Evolutionary conservation across 2,329 filamentous ascomycete species (phyloP).

Genomic region (Eutypa lata): DNA sequence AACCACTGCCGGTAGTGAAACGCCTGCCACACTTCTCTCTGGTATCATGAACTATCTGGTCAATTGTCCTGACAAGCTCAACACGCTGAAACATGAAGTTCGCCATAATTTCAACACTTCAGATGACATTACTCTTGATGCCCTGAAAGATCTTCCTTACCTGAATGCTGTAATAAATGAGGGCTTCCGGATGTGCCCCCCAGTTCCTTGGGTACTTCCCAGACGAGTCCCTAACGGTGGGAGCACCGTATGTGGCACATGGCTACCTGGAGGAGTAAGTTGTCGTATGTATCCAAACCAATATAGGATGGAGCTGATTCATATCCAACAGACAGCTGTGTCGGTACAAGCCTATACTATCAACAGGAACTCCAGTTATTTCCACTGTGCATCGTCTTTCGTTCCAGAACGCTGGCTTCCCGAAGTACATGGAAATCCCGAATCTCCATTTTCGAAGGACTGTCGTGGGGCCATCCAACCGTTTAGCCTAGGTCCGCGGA

Average conservation of each 20-base stretch:
- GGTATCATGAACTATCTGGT: slow-evolving; percentile 22
- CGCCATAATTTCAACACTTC: slow-evolving; percentile 8
- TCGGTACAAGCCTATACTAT: slow-evolving; percentile 19
- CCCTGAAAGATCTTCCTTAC: slow-evolving; percentile 12
- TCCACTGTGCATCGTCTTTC: slow-evolving; percentile 11
- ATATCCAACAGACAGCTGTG: slow-evolving; percentile 17
- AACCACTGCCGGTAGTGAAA: slow-evolving; percentile 27
- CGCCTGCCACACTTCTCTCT: slow-evolving; percentile 20
- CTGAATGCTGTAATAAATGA: slow-evolving; percentile 17
- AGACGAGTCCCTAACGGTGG: slow-evolving; percentile 10
- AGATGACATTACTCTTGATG: slow-evolving; percentile 11
- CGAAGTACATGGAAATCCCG: slow-evolving; percentile 3
- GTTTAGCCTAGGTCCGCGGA: slow-evolving; percentile 18
- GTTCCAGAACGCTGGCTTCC: slow-evolving; percentile 18
- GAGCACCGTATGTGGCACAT: slow-evolving; percentile 11
- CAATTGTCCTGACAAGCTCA: slow-evolving; percentile 11
- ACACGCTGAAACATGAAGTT: slow-evolving; percentile 6
- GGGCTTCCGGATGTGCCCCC: slow-evolving; percentile 17
- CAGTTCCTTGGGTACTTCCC: slow-evolving; percentile 18
- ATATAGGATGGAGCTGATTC: too few species aligned
- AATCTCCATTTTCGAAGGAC: slow-evolving; percentile 19
- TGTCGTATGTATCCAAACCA: too few species aligned
- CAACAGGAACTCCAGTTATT: slow-evolving; percentile 13
- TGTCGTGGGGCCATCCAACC: slow-evolving; percentile 16
- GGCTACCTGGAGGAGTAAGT: slow-evolving; percentile 16